Conservation (phyloP, 371 early-diverging fungal species). For the Mortierella sp. region DNA sequence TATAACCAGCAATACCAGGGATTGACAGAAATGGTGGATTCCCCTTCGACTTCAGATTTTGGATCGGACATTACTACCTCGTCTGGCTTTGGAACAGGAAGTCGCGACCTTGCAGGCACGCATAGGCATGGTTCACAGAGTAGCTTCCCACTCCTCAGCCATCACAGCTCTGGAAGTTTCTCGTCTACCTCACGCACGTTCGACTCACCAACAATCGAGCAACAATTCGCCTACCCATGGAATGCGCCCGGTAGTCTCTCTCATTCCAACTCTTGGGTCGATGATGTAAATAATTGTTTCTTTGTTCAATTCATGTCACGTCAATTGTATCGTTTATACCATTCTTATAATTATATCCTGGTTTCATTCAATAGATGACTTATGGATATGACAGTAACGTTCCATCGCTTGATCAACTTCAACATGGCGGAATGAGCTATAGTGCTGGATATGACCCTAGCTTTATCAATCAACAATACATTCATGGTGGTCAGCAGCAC, state of each 20-base stretch:
- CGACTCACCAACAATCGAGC: conserved; percentile 49
- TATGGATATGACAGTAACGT: conserved; percentile 33
- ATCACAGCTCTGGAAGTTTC: conserved; percentile 38
- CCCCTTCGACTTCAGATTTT: conserved; percentile 28
- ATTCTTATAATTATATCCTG: background rate
- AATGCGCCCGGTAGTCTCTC: conserved; percentile 11
- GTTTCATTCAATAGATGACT: conserved; percentile 20
- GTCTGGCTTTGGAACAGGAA: conserved; percentile 8
- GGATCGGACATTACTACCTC: conserved; percentile 3
- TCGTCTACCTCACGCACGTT: conserved; percentile 35
- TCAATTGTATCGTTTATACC: background rate
- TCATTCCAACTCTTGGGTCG: conserved; percentile 49
- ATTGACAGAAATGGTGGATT: conserved; percentile 39
- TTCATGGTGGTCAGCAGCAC: conserved; percentile 22
- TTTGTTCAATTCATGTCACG: background rate
- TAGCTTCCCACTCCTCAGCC: conserved; percentile 21
- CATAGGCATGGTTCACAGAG: conserved; percentile 23
- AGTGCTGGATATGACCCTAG: conserved; percentile 32
- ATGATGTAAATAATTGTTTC: conserved; percentile 29
- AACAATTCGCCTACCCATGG: conserved; percentile 46
- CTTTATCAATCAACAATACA: conserved; percentile 36
- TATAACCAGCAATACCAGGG: conserved; percentile 44
- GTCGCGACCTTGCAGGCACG: conserved; percentile 9
- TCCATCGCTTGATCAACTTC: conserved; percentile 10
- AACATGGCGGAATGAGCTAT: conserved; percentile 25